Base-by-base conservation (phyloP, 2,329 filamentous ascomycete species). In the Monosporascus sp. region DNA sequence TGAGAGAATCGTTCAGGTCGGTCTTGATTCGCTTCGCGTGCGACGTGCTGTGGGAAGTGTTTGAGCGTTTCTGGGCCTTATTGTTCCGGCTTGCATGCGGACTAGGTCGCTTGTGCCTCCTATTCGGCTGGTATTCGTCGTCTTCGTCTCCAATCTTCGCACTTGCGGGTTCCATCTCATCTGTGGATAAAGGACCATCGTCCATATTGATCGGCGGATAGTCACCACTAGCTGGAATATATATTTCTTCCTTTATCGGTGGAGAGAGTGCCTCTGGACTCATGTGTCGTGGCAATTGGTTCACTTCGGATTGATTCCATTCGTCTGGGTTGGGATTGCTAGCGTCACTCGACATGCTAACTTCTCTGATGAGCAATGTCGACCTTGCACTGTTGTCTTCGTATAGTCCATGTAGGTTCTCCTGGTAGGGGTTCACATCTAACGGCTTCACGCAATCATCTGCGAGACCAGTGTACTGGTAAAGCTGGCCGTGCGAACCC, bases 321-420 rank as follows among this genome's bases (percentile, higher is more conserved):
- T 54, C 49, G 43, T 65, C 62, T 22, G 57, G 31, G 24, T 62
- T 63, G 31, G 50, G 45, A 19, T 55, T 55, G 52, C 60, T 64
- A 31, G 63, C 60, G 37, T 69, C 64, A 56, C 64, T 72, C n/a
- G 66, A 69, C 60, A 68, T 68, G 49, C 66, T 70, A 51, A 62
- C 64, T 22, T 59, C 62, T 16, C 62, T 63, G 2, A 56, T 51
- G 31, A 64, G 57, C 9, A 69, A 65, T 20, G 64, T 60, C 22
- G 60, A 44, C 17, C 40, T 46, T n/a, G 53, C 40, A 43, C 56
- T 55, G 37, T 50, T 54, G 16, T 70, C 67, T 20, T 66, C 68
- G 31, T 66, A 65, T 57, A 58, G 65, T 37, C 51, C 55, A 22
- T 58, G 58, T n/a, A 63, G 56, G 1, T 59, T 49, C n/a, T 69